Evolutionary conservation across 2,329 filamentous ascomycete genomes (phyloP).

Genomic region (Diaporthe nobilis): DNA sequence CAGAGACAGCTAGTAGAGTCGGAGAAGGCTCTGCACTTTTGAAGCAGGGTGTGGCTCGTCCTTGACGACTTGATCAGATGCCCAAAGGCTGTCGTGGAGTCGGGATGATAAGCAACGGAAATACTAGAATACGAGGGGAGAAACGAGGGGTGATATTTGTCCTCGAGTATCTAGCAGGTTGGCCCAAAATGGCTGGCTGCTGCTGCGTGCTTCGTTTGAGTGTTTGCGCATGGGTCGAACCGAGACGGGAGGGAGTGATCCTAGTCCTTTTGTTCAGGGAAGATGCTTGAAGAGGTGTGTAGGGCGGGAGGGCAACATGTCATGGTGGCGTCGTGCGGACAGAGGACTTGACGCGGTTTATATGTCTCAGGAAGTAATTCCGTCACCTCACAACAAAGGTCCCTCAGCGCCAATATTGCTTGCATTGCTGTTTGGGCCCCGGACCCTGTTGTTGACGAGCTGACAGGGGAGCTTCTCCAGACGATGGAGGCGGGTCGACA

Average conservation of each 20-base stretch:
- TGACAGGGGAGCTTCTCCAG: constrained; percentile 33
- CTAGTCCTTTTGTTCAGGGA: constrained; percentile 25
- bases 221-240: constrained; percentile 30
- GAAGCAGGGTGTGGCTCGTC: neutral
- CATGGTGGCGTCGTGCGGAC: constrained; percentile 24
- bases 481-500: constrained; percentile 27
- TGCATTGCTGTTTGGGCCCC: constrained; percentile 31
- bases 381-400: constrained; percentile 23
- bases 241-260: constrained; percentile 18
- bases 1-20: neutral
- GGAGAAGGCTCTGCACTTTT: neutral
- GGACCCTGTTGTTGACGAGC: constrained; percentile 33
- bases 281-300: constrained; percentile 32
- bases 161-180: neutral
- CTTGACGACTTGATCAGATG: neutral
- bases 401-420: constrained; percentile 22
- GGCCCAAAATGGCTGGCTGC: constrained; percentile 10
- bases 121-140: neutral
- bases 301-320: constrained; percentile 6
- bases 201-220: constrained; percentile 34
- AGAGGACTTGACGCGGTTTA: constrained; percentile 34
- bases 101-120: neutral
- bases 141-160: constrained; percentile 25
- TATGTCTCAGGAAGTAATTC: constrained; percentile 36
- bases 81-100: neutral